These are phyloP conservation scores for Trichomonas vaginalis DNA, from an alignment of 208 protist genomes.

Conservation along the genomic window DNA sequence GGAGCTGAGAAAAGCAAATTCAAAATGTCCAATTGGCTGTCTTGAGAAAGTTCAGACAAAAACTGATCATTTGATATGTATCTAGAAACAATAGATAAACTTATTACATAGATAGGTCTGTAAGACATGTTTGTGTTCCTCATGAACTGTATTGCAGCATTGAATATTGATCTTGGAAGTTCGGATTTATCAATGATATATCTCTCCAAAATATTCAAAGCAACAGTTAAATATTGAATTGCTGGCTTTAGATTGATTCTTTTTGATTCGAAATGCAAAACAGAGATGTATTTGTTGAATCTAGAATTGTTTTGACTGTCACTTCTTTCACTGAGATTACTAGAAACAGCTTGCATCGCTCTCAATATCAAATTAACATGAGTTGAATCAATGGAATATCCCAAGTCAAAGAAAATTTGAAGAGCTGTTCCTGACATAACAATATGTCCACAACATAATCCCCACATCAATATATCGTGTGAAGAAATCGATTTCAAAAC, in stretches of 20 bases:
- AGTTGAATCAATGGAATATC: neutral
- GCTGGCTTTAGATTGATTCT: neutral
- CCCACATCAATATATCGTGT: neutral
- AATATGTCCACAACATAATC: neutral
- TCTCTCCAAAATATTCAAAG: neutral
- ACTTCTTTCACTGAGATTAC: neutral
- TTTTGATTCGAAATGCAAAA: neutral
- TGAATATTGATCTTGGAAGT: neutral
- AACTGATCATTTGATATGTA: neutral
- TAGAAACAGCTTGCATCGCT: neutral
- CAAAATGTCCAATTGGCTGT: neutral
- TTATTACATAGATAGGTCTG: neutral
- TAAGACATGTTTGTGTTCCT: neutral
- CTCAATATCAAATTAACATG: neutral
- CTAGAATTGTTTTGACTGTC: neutral
- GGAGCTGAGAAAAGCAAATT: neutral
- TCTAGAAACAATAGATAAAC: neutral
- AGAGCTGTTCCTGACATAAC: neutral
- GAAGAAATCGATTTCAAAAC: neutral
- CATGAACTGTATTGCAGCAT: neutral
- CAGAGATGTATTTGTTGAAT: neutral
- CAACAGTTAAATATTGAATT: neutral
- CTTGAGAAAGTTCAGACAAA: neutral
- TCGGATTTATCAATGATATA: neutral
- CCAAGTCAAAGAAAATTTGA: neutral